Conservation (phyloP, 208 protist species). For the Crithidia fasciculata region DNA sequence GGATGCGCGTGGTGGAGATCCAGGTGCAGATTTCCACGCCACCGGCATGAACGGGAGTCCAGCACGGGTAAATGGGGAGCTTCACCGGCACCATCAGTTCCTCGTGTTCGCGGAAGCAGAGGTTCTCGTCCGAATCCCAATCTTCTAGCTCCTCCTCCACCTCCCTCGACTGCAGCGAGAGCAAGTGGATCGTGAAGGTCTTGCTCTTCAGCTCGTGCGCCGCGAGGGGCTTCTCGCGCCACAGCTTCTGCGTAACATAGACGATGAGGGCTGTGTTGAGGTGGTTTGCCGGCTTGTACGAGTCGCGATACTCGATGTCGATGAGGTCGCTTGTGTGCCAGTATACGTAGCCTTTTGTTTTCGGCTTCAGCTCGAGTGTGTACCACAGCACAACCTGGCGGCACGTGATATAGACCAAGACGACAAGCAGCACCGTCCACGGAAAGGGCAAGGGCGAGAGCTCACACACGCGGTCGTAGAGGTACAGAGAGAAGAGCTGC, state of each 20-base stretch:
- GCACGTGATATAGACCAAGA: slow-evolving; percentile 16
- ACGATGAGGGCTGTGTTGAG: slow-evolving; percentile 14
- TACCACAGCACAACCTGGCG: slow-evolving; percentile 19
- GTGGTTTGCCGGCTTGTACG: slow-evolving; percentile 16
- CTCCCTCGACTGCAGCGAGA: slow-evolving; percentile 13
- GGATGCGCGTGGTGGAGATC: slow-evolving; percentile 14
- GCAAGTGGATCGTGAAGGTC: slow-evolving; percentile 27
- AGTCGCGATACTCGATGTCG: not conserved
- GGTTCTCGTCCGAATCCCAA: not conserved
- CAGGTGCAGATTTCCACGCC: slow-evolving; percentile 32
- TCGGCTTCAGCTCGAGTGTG: not conserved
- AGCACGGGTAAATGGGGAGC: slow-evolving; percentile 33
- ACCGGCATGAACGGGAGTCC: slow-evolving; percentile 22
- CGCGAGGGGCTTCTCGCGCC: slow-evolving; percentile 27
- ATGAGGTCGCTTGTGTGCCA: slow-evolving; percentile 25
- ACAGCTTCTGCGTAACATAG: slow-evolving; percentile 30
- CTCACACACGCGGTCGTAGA: slow-evolving; percentile 1
- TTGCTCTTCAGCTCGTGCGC: slow-evolving; percentile 23
- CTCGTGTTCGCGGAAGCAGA: slow-evolving; percentile 10
- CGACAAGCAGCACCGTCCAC: not conserved
- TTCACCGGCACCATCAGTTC: slow-evolving; percentile 30
- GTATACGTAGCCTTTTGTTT: slow-evolving; percentile 25
- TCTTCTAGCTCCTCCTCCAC: not conserved
- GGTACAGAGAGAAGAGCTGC: not conserved
- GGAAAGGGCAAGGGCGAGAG: slow-evolving; percentile 23